These are phyloP conservation scores for Geotrichum candidum DNA, from an alignment of 1,139 yeast species.

Conservation along the genomic window DNA sequence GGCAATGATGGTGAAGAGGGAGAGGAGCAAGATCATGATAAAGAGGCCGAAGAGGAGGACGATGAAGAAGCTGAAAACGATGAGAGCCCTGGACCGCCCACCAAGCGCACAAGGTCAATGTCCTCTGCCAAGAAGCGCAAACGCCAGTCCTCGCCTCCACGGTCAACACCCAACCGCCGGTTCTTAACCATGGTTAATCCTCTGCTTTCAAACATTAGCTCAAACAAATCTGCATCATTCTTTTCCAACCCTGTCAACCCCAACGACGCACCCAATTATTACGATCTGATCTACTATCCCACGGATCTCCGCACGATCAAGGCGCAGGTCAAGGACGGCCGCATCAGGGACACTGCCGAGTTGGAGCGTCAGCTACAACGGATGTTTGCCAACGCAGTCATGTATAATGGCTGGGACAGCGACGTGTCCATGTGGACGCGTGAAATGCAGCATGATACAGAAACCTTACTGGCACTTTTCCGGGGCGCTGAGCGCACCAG, in stretches of 20 bases:
- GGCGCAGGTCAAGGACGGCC: conserved; percentile 52
- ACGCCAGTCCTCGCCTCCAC: conserved; percentile 23
- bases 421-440: conserved; percentile 58
- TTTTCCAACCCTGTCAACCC: conserved; percentile 64
- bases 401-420: conserved; percentile 67
- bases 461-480: conserved; percentile 33
- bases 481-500: conserved; percentile 30
- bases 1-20: not conserved
- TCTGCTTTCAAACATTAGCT: conserved; percentile 56
- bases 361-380: conserved; percentile 63
- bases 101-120: conserved; percentile 11
- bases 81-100: conserved; percentile 12
- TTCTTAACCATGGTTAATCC: conserved; percentile 40
- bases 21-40: conserved; percentile 1
- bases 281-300: conserved; percentile 56
- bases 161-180: conserved; percentile 23
- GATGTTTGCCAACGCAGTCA: conserved; percentile 79
- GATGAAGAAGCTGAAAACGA: conserved; percentile 6
- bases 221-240: conserved; percentile 70
- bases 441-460: conserved; percentile 49
- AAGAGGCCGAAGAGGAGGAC: conserved; percentile 3
- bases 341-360: conserved; percentile 45
- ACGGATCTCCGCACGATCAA: conserved; percentile 61
- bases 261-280: conserved; percentile 64
- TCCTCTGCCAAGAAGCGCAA: conserved; percentile 18